Evolutionary conservation across 768 basidiomycete genomes (phyloP).

Genomic region (Leucosporidium scottii): DNA sequence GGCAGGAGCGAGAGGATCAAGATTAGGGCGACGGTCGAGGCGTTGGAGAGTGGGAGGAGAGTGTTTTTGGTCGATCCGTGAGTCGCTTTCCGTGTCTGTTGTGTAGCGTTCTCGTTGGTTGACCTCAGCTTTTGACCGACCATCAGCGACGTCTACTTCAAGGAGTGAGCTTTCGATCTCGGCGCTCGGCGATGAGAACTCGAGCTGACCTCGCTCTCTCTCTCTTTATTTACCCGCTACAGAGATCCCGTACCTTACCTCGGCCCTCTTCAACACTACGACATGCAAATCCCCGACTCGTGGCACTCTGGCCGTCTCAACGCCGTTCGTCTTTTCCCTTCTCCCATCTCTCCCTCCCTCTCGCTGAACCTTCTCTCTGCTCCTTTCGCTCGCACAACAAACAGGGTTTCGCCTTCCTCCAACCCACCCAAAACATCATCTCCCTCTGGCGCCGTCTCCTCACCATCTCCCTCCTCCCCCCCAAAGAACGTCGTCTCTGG

Average conservation of each 20-base stretch:
- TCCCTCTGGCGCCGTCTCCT: constrained; percentile 8
- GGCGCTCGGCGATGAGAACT: background rate
- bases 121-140: no score
- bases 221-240: background rate
- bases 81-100: background rate
- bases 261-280: constrained; percentile 7
- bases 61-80: constrained; percentile 12
- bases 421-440: constrained; percentile 13
- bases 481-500: constrained; percentile 8
- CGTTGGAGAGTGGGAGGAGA: constrained; percentile 11
- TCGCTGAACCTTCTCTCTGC: background rate
- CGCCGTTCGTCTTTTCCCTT: background rate
- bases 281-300: constrained; percentile 17
- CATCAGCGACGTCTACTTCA: constrained; percentile 10
- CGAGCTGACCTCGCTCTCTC: no score
- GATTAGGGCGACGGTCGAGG: constrained; percentile 1
- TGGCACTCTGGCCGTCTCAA: constrained; percentile 4
- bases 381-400: background rate
- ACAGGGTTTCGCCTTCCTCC: constrained; percentile 15
- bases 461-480: background rate
- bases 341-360: background rate
- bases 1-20: constrained; percentile 7
- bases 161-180: background rate
- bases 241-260: constrained; percentile 10
- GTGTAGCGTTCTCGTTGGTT: no score